Conservation (phyloP, 768 basidiomycete species). For the Leccinum boreale region DNA sequence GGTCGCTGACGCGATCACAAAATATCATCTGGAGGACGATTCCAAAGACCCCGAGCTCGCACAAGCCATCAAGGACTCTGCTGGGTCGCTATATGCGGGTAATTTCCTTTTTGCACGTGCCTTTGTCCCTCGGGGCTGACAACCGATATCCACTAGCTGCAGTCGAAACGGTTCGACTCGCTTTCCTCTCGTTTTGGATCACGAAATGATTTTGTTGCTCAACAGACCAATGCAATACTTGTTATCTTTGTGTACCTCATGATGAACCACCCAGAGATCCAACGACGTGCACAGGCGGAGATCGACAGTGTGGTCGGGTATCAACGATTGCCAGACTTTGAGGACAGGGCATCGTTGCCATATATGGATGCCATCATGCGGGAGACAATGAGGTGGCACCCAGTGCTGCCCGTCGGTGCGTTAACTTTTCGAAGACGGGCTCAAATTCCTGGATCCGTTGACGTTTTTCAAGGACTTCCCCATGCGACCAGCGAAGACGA, state of each 20-base stretch:
- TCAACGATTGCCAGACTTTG: background rate
- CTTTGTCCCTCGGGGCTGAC: background rate
- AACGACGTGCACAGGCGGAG: background rate
- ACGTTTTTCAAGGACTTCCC: background rate
- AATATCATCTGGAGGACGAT: background rate
- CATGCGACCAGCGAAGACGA: background rate
- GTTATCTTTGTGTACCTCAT: background rate
- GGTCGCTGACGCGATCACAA: background rate
- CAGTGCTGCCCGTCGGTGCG: background rate
- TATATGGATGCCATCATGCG: background rate
- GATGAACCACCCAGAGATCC: background rate
- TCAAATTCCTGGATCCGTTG: background rate
- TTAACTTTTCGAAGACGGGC: background rate
- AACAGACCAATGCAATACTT: background rate
- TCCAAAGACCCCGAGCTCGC: background rate
- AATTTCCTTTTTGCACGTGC: background rate
- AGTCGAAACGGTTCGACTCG: background rate
- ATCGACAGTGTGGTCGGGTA: background rate
- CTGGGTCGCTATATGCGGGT: background rate
- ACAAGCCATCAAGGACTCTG: background rate
- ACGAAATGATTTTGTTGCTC: background rate
- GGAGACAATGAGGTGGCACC: background rate
- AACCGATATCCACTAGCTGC: background rate
- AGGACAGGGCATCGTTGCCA: background rate
- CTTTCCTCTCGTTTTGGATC: background rate